phyloP scores from a whole-genome alignment of 2,329 filamentous ascomycete species.

The Clarireedia homoeocarpa region DNA sequence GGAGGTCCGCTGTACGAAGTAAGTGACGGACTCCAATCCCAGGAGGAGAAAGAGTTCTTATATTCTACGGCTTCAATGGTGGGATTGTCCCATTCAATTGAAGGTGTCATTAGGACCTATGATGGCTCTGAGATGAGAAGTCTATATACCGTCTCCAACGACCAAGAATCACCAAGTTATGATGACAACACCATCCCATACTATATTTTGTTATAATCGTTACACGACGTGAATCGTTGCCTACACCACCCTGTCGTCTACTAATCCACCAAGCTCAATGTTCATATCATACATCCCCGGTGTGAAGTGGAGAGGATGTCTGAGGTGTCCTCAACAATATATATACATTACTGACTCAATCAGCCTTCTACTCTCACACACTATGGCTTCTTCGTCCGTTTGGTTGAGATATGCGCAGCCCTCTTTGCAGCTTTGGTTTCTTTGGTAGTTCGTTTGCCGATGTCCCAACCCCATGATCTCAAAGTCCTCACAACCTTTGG shows the following conservation, averaged over 20 bases:
- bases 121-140: background rate
- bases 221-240: background rate
- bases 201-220: background rate
- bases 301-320: too few species aligned
- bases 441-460: slow-evolving; percentile 62
- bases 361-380: background rate
- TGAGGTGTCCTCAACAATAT: background rate
- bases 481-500: slow-evolving; percentile 91
- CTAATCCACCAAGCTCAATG: background rate
- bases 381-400: slow-evolving; percentile 10
- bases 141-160: background rate
- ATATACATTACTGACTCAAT: background rate
- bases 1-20: background rate
- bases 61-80: background rate
- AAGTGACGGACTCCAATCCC: background rate
- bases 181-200: slow-evolving; percentile 1
- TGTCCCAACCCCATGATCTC: slow-evolving; percentile 86
- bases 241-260: background rate
- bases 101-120: too few species aligned
- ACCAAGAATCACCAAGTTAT: background rate
- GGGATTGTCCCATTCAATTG: too few species aligned
- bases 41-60: background rate
- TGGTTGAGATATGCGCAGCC: slow-evolving; percentile 15
- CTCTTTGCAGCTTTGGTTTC: slow-evolving; percentile 28
- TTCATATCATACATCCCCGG: background rate